A percentile compares a stretch with the other conserved stretches of the same genome.
These are phyloP conservation scores for Magnaporthiopsis rhizophila DNA, from an alignment of 2,329 filamentous ascomycete species.

Conservation along the genomic window DNA sequence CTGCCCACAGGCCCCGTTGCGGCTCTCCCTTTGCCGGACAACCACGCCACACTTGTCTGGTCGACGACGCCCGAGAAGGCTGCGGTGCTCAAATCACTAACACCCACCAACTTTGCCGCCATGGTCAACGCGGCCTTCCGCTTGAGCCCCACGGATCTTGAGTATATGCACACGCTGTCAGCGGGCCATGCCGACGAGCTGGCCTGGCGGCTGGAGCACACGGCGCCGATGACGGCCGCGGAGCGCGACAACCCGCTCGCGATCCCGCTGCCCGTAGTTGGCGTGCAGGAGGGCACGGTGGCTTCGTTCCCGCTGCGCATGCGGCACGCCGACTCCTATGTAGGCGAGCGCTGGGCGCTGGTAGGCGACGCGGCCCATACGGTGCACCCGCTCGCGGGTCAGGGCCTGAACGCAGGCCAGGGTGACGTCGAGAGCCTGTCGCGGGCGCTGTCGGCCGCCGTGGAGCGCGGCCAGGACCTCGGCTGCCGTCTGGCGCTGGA, in stretches of 20 bases:
- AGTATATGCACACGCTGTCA: slow-evolving; percentile 65
- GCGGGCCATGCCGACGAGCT: slow-evolving; percentile 64
- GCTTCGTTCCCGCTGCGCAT: slow-evolving; percentile 88
- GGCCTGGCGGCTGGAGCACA: slow-evolving; percentile 71
- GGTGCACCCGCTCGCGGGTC: slow-evolving; percentile 87
- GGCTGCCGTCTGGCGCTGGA: slow-evolving; percentile 73
- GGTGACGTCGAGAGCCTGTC: slow-evolving; percentile 78
- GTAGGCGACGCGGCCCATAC: slow-evolving; percentile 94
- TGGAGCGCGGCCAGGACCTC: slow-evolving; percentile 79
- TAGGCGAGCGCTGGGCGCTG: slow-evolving; percentile 80
- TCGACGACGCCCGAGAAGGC: slow-evolving; percentile 80
- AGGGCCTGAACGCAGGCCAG: slow-evolving; percentile 89
- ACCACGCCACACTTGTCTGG: slow-evolving; percentile 84
- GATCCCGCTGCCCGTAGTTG: slow-evolving; percentile 58
- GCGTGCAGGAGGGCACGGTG: slow-evolving; percentile 69
- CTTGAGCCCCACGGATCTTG: slow-evolving; percentile 68
- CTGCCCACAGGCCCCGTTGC: slow-evolving; percentile 87
- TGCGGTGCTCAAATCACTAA: slow-evolving; percentile 67
- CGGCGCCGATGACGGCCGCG: not conserved
- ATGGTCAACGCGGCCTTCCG: slow-evolving; percentile 94
- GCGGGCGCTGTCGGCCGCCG: slow-evolving; percentile 65
- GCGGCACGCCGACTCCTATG: slow-evolving; percentile 90
- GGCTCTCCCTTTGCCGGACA: slow-evolving; percentile 80
- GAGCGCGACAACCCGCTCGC: slow-evolving; percentile 42
- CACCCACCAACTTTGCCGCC: slow-evolving; percentile 65